Evolutionary conservation across 345 rosid genomes (phyloP).

Genomic region (Eucalyptus curtisii): DNA sequence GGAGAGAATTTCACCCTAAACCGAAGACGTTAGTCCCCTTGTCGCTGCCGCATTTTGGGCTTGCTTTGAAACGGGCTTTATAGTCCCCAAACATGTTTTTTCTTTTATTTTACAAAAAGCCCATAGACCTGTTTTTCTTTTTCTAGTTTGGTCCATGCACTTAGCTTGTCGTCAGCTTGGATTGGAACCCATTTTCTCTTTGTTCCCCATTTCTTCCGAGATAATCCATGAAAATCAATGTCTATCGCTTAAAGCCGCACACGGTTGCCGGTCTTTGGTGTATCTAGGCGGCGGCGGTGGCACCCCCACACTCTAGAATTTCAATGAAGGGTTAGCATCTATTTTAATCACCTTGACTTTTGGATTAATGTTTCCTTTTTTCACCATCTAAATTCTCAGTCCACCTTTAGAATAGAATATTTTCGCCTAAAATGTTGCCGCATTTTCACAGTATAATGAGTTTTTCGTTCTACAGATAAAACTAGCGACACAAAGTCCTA

Average conservation of each 20-base stretch:
- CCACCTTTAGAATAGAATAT: neutral
- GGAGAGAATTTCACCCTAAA: neutral
- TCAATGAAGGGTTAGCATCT: neutral
- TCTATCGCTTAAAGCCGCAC: neutral
- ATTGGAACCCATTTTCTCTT: neutral
- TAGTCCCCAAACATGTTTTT: neutral
- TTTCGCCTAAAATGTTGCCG: neutral
- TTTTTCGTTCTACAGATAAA: neutral
- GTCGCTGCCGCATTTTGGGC: too few species aligned
- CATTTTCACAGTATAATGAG: neutral
- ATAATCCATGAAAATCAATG: neutral
- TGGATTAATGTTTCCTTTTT: too few species aligned
- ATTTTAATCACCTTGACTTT: neutral
- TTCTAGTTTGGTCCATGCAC: neutral
- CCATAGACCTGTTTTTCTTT: neutral
- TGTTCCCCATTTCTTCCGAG: neutral
- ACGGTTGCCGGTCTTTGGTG: neutral
- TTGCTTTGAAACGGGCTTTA: neutral
- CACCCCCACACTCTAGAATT: neutral
- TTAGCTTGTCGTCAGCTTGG: neutral
- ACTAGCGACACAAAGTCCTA: neutral
- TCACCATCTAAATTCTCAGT: neutral
- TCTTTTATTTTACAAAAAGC: neutral
- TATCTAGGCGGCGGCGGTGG: neutral
- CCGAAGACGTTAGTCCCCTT: too few species aligned